Base-by-base conservation (phyloP, 495 filamentous ascomycete genomes). In the Penicillium macrosclerotiorum region DNA sequence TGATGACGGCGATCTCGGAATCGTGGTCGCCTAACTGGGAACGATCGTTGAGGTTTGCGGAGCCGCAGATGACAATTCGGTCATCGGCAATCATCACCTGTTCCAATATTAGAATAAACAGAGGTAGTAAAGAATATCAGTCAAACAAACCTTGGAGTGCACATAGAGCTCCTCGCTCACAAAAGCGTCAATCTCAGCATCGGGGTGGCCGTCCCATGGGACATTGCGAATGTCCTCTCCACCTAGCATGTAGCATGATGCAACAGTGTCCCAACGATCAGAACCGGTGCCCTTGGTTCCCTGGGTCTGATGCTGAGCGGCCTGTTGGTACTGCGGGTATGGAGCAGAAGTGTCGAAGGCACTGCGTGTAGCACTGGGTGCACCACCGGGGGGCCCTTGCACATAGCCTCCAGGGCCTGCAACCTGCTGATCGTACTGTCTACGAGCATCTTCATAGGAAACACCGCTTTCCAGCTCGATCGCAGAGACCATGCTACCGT, bases 81-180 rank as follows among this genome's bases (percentile, higher is more conserved):
- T 97, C 91, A 58, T 97, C 91, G 42, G 91, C 91, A 61, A 97
- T 92, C 51, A 96, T 79, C 26, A 96, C 79, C 74, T 80, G 41
- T 36, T 31, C 1, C 14, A n/a, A n/a, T 26, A 53, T 66, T 59
- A 66, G 57, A 13, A 22, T 13, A 5, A 25, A 14, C 17, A 22
- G 6, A 36, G 8, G n/a, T 17, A 17, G n/a, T 12, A 8, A n/a
- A 3, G 8, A 37, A 5, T 8, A 14, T 40, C 2, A 12, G 22
- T 31, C 8, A 27, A 11, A 37, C 69, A 52, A 57, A 81, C 77
- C 75, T 97, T 97, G 55, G 84, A 84, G 70, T 97, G 92, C 46
- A 96, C 84, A 63, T 97, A 97, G 17, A 97, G 83, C 66, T 95
- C 86, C 62, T 97, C 92, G 32, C 82, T 88, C 24, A 97, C 91